Evolutionary conservation across 2,329 filamentous ascomycete species (phyloP).

Genomic region (Pseudogymnoascus sp.): DNA sequence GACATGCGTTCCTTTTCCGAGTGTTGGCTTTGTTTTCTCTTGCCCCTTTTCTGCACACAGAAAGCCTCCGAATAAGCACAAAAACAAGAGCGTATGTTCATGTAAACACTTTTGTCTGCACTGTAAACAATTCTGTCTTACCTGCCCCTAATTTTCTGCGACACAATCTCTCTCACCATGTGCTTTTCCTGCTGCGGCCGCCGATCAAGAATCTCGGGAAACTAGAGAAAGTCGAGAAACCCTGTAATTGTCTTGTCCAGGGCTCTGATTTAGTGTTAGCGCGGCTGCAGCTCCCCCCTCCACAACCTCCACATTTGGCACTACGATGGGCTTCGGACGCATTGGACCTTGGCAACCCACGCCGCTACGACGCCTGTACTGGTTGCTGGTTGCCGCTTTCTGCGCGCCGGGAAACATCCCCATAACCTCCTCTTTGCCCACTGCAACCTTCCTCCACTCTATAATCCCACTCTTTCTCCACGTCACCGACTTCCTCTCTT

Average conservation of each 20-base stretch:
- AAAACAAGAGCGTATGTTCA: neutral
- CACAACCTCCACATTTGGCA: neutral
- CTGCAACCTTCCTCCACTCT: neutral
- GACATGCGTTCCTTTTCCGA: neutral
- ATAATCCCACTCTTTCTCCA: neutral
- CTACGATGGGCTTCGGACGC: neutral
- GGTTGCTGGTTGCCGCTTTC: neutral
- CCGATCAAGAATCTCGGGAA: slow-evolving; percentile 1
- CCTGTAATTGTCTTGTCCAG: neutral
- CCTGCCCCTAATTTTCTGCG: neutral
- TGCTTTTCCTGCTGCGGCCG: neutral
- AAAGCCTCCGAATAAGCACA: neutral
- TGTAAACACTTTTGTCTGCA: neutral
- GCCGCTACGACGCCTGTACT: neutral
- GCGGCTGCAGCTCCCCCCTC: neutral
- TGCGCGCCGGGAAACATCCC: neutral
- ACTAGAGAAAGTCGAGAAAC: neutral
- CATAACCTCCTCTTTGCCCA: neutral
- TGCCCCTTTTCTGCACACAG: neutral
- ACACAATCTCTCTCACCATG: neutral
- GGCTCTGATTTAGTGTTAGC: slow-evolving; percentile 7
- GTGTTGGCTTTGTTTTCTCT: neutral
- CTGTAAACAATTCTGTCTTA: neutral
- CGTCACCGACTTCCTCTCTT: neutral
- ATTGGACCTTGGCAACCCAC: neutral